Conservation (phyloP, 2,329 filamentous ascomycete species). For the Sphaceloma murrayae region DNA sequence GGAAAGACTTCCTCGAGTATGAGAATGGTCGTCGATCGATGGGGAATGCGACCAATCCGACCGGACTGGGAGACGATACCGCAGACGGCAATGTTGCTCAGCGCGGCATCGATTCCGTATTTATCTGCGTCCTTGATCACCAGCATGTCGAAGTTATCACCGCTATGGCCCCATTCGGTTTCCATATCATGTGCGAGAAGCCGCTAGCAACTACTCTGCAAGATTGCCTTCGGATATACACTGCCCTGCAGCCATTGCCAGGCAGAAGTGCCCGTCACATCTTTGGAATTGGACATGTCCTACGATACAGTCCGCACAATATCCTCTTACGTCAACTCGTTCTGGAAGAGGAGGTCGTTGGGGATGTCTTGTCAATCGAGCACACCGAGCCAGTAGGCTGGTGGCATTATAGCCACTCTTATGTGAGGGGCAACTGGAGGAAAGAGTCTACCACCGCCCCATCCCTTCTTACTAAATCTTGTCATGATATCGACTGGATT, state of each 20-base stretch:
- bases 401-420: slow-evolving; percentile 91
- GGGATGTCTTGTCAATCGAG: slow-evolving; percentile 74
- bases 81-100: too few relatives aligned
- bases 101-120: slow-evolving; percentile 49
- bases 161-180: slow-evolving; percentile 54
- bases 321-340: slow-evolving; percentile 71
- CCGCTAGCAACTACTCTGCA: slow-evolving; percentile 70
- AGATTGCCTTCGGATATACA: slow-evolving; percentile 69
- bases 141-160: slow-evolving; percentile 75
- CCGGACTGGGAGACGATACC: too few relatives aligned
- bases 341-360: slow-evolving; percentile 64
- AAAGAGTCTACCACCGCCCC: slow-evolving; percentile 67
- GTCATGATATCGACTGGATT: slow-evolving; percentile 88
- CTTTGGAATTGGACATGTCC: slow-evolving; percentile 87
- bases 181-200: slow-evolving; percentile 94
- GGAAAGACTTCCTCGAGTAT: slow-evolving; percentile 66
- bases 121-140: slow-evolving; percentile 75
- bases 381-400: slow-evolving; percentile 92
- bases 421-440: slow-evolving; percentile 90
- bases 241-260: slow-evolving; percentile 38
- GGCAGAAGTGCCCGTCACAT: slow-evolving; percentile 37
- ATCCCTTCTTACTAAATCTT: slow-evolving; percentile 85
- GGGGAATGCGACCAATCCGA: too few relatives aligned
- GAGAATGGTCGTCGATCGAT: slow-evolving; percentile 57
- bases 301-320: slow-evolving; percentile 90